Base-by-base conservation (phyloP, 2,329 filamentous ascomycete species). In the Cyphellophora attinorum region DNA sequence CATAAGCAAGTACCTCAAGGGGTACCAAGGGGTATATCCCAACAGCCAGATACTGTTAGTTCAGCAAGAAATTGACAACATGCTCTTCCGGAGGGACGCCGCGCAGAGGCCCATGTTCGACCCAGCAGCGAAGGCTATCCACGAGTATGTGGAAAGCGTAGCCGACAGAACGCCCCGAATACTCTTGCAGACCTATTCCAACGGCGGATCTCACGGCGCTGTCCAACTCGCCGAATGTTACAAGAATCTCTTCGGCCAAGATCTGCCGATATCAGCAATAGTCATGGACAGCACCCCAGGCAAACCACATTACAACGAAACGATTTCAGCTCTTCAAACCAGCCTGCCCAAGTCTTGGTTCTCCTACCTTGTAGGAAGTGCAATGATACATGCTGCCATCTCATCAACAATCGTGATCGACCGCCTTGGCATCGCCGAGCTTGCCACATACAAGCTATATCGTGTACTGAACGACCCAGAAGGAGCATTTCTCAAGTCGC, bases 181-280 rank as follows among this genome's bases (percentile, higher is more conserved):
- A 11, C 55, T 72, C 3, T 47, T 68, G 10, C 70, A 73, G 43
- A 39, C 62, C 19, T 72, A 73, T 46, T 73, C 69, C 25, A 72
- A 74, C 42, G 69, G 69, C 34, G 70, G 70, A 30, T 56, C 61
- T 15, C 57, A 58, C 34, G 60, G 61, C 19, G 59, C 66, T 12
- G 51, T 51, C 19, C 53, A 56, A 23, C 46, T 68, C 12, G 61
- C 61, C 35, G 42, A 51, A 17, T 46, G 54, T 10, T 64, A 31
- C 16, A 44, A 17, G 12, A 12, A 38, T 29, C 14, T 49, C 3
- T 52, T 69, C 33, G 67, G 67, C 18, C 49, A 55, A 5, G 61
- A 70, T 41, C 54, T 61, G 5, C 55, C 61, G 13, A 45, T 71
- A 8, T 60, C 67, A 42, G 68, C 72, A 48, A 68, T 68, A 1